These are phyloP conservation scores for Debaryomyces udenii DNA, from an alignment of 1,139 yeast genomes.

Conservation along the genomic window DNA sequence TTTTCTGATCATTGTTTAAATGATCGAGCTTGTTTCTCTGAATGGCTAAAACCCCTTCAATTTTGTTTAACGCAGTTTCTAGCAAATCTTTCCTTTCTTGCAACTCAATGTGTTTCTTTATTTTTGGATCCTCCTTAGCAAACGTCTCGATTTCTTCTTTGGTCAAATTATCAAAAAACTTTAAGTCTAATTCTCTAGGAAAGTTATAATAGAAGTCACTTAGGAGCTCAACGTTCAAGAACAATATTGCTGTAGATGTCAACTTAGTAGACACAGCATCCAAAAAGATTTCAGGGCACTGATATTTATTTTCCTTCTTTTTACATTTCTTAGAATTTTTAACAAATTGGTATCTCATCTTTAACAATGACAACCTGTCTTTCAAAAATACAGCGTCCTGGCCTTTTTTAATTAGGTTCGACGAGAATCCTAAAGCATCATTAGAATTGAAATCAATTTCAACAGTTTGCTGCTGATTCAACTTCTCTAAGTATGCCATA, in stretches of 20 bases:
- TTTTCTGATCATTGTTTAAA: constrained; percentile 5
- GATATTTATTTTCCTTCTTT: constrained; percentile 76
- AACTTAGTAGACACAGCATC: constrained; percentile 92
- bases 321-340: constrained; percentile 75
- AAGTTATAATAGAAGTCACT: constrained; percentile 95
- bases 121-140: constrained; percentile 94
- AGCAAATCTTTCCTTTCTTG: constrained; percentile 91
- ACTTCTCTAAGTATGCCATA: constrained; percentile 66
- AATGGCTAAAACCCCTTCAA: constrained; percentile 83
- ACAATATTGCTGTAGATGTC: constrained; percentile 89
- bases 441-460: constrained; percentile 48
- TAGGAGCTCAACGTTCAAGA: constrained; percentile 87
- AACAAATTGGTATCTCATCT: constrained; percentile 75
- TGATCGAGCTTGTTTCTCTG: constrained; percentile 45
- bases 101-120: constrained; percentile 85
- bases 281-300: constrained; percentile 91
- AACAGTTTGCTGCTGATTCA: constrained; percentile 46
- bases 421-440: constrained; percentile 79
- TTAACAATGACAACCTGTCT: constrained; percentile 72
- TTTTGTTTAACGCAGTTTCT: constrained; percentile 79
- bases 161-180: constrained; percentile 63
- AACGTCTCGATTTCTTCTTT: constrained; percentile 81
- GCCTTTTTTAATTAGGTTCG: constrained; percentile 72
- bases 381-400: constrained; percentile 80
- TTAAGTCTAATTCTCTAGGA: constrained; percentile 87